A percentile compares a stretch with the other conserved stretches of the same genome.
Evolutionary conservation across 306 rosid genomes (phyloP).

Genomic region (Rubus idaeus): DNA sequence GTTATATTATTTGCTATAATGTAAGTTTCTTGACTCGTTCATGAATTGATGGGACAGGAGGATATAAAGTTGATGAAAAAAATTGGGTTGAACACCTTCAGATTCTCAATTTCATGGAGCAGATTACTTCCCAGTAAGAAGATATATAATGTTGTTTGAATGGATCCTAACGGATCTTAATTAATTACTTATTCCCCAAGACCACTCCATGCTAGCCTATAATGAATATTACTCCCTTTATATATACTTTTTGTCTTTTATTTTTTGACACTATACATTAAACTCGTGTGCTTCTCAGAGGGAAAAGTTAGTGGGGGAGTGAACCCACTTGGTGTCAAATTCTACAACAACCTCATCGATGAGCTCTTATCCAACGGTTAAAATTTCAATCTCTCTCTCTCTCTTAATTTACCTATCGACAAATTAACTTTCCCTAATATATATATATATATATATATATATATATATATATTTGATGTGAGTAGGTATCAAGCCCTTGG

Average conservation of each 20-base stretch:
- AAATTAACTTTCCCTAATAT: no score
- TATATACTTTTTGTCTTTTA: no score
- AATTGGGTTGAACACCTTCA: conserved; percentile 55
- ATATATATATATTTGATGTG: not conserved
- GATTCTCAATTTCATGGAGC: conserved; percentile 68
- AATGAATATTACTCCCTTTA: no score
- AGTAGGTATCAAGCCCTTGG: conserved; percentile 42
- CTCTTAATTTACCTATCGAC: no score
- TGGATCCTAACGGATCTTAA: no score
- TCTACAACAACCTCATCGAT: conserved; percentile 56
- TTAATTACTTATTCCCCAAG: no score
- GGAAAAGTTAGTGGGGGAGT: conserved; percentile 49
- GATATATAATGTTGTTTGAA: no score
- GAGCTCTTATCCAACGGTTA: conserved; percentile 49
- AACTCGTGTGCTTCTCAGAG: conserved; percentile 20
- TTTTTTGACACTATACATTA: no score
- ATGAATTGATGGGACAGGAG: conserved; percentile 28
- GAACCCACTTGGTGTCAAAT: conserved; percentile 46
- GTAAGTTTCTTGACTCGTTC: no score
- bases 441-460: no score
- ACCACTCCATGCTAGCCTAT: no score
- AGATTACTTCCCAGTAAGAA: conserved; percentile 62
- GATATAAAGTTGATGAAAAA: conserved; percentile 61
- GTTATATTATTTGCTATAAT: no score
- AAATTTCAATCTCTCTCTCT: not conserved